phyloP scores from a whole-genome alignment of 2,329 filamentous ascomycete species.

The Pseudogymnoascus sp. region DNA sequence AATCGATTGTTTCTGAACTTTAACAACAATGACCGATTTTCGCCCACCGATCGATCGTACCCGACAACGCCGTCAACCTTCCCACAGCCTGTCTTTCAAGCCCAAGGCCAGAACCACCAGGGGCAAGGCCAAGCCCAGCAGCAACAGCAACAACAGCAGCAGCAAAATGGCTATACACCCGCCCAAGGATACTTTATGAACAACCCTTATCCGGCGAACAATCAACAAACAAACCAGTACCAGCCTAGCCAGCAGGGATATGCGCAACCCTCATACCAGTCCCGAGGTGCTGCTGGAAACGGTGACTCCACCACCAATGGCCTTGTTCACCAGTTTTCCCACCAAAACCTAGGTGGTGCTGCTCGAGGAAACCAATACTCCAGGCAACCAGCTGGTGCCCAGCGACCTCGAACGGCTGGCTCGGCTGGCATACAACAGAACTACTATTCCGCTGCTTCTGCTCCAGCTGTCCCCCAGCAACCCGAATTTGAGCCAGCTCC shows the following conservation, averaged over 20 bases:
- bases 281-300: conserved; percentile 44
- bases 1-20: conserved; percentile 59
- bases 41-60: conserved; percentile 54
- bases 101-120: conserved; percentile 29
- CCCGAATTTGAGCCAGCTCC: conserved; percentile 70
- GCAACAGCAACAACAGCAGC: conserved; percentile 32
- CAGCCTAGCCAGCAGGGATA: conserved; percentile 48
- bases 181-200: conserved; percentile 52
- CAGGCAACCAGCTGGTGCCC: conserved; percentile 58
- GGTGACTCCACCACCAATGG: conserved; percentile 81
- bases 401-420: conserved; percentile 78
- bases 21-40: conserved; percentile 55
- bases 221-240: conserved; percentile 35
- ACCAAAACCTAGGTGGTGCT: conserved; percentile 78
- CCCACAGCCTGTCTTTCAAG: conserved; percentile 69
- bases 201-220: conserved; percentile 41
- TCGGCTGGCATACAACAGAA: conserved; percentile 54
- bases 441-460: conserved; percentile 62
- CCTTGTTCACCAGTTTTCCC: conserved; percentile 89
- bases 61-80: conserved; percentile 92
- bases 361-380: conserved; percentile 62
- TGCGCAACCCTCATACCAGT: conserved; percentile 39
- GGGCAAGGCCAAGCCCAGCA: conserved; percentile 31
- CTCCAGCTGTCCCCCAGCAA: conserved; percentile 48
- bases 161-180: conserved; percentile 36